Evolutionary conservation across 1,284 basidiomycete genomes (phyloP).

Genomic region (Erythrobasidium hasegawianum): DNA sequence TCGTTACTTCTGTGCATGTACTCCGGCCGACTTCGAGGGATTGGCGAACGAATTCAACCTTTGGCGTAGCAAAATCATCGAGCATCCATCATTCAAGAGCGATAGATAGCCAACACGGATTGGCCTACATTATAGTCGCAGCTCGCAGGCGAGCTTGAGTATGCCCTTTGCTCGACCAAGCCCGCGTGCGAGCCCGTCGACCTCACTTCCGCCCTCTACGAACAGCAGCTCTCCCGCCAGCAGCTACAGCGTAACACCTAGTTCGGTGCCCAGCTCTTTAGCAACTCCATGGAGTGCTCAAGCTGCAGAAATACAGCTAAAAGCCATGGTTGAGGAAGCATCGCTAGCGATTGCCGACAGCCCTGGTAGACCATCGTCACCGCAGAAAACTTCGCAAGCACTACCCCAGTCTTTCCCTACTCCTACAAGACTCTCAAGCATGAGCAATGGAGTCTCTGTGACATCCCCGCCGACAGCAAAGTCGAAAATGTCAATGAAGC

Average conservation of each 20-base stretch:
- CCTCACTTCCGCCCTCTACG: background rate
- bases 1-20: too few relatives aligned
- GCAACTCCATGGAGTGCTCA: constrained; percentile 28
- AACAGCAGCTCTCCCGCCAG: constrained; percentile 2
- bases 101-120: too few relatives aligned
- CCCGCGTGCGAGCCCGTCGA: constrained; percentile 11
- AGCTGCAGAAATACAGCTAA: constrained; percentile 18
- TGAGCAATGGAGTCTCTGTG: background rate
- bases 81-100: too few relatives aligned
- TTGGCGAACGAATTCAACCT: too few relatives aligned
- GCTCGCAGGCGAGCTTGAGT: too few relatives aligned
- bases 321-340: constrained; percentile 18
- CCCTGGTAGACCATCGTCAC: too few relatives aligned
- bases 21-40: too few relatives aligned
- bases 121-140: too few relatives aligned
- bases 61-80: too few relatives aligned
- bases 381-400: background rate
- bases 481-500: constrained; percentile 21
- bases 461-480: constrained; percentile 2
- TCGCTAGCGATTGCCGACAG: background rate
- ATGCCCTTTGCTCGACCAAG: constrained; percentile 32
- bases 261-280: background rate
- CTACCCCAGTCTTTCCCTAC: background rate
- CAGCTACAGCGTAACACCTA: background rate
- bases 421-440: constrained; percentile 3